Base-by-base conservation (phyloP, 306 rosid species). In the Casuarina equisetifolia region DNA sequence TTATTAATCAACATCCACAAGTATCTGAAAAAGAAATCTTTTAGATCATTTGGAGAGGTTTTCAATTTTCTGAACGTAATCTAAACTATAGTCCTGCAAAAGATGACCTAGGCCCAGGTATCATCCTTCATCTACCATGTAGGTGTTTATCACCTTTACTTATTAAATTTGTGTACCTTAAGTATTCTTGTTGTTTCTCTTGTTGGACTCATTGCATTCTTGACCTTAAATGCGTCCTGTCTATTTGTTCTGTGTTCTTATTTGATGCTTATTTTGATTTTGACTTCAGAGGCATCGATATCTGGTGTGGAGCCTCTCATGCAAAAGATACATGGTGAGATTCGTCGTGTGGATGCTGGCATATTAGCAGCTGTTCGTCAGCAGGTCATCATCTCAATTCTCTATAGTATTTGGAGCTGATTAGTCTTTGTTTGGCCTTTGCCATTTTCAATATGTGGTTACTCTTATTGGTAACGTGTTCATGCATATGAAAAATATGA, bases 281-380 rank as follows among this genome's bases (percentile, higher is more conserved):
- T 82, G 55, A 81, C 57, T 80, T 35, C 88, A 92, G 99, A 95
- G 92, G 92, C 86, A 42, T 95, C 99, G 61, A 69, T 95, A 4
- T 85, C 97, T n/a, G 99, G 97, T 36, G 99, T 95, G 6, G 99
- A 95, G 77, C 99, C 97, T 48, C 91, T 95, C 11, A 95, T 95
- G 99, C 99, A 95, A 76, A 92, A 95, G 86, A 92, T 95, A 58
- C 97, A 95, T 78, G 80, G 79, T 81, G 99, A 95, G 90, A 95
- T 95, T 88, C 93, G 91, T 63, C 92, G 89, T 0, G 97, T 95
- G 32, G 99, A 95, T 88, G 90, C 96, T 51, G 99, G 94, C 72
- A 95, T 95, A 66, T 80, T 95, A 70, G 85, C 96, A 13, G 97
- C 99, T 32, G 97, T 95, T 85, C 97, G 96, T 70, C 97, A 92